Evolutionary conservation across 441 rosid species (phyloP).

Genomic region (Erysimum cheiri): DNA sequence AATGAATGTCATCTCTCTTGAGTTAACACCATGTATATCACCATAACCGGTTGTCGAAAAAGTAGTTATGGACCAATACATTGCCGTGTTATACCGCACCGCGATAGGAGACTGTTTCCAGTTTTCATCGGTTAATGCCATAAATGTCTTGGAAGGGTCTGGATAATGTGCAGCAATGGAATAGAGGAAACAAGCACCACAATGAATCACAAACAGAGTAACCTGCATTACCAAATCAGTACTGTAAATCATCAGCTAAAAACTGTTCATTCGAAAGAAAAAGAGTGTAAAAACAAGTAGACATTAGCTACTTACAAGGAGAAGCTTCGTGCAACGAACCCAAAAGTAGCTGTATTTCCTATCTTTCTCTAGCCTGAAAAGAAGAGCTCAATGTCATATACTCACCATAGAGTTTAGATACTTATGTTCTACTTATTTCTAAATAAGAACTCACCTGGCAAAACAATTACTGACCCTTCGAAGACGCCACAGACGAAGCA

Average conservation of each 20-base stretch:
- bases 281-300: not conserved
- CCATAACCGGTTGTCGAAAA: constrained; percentile 86
- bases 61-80: constrained; percentile 89
- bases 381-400: not conserved
- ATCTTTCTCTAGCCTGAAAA: constrained; percentile 79
- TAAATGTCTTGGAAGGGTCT: constrained; percentile 61
- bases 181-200: constrained; percentile 75
- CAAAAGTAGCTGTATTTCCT: constrained; percentile 65
- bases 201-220: constrained; percentile 71
- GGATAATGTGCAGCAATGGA: constrained; percentile 56
- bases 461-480: constrained; percentile 76
- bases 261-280: not conserved
- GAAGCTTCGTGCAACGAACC: constrained; percentile 71
- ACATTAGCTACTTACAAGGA: constrained; percentile 60
- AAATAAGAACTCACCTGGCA: constrained; percentile 52
- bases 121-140: constrained; percentile 52
- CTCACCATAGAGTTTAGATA: not conserved
- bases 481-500: constrained; percentile 92
- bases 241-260: not conserved
- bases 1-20: constrained; percentile 62
- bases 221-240: constrained; percentile 50
- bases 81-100: constrained; percentile 58
- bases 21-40: constrained; percentile 76
- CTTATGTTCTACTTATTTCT: no score
- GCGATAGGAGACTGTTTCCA: constrained; percentile 41